Evolutionary conservation across 2,329 filamentous ascomycete genomes (phyloP), one percentile per base, ranked within the genome.

Genomic region (Pyricularia grisea): DNA sequence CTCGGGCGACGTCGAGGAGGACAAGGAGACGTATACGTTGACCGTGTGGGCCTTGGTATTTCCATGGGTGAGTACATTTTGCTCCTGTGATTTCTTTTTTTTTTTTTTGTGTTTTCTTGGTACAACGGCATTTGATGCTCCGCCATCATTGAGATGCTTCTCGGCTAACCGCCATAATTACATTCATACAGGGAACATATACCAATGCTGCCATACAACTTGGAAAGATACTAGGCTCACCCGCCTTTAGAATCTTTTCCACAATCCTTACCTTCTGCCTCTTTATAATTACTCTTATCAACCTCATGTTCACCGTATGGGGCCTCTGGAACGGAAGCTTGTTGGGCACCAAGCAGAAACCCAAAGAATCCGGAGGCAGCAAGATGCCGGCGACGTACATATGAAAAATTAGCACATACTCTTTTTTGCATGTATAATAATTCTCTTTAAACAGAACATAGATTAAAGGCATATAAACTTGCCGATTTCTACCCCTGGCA

Each of bases 161-260:
- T 17, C 17, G 31, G 42, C 14, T 9, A 3, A 27, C 23, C 33
- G 6, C 33, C 33, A 36, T 14, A 25, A 6, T 14, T 65, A 14
- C 27, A 25, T 60, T 58, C 31, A 60, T 42, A 33, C 58, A 80
- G 78, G 79, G 79, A 2, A 77, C 79, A 0, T 81, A 80, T 69
- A 78, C 78, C 3, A 80, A 79, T 58, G 75, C 76, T 1, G 78
- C 78, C 1, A 73, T 79, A 12, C 71, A 79, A 66, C 73, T 82
- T 6, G 78, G 78, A 7, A 77, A 73, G 63, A 71, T 78, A 27
- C 76, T 82, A 73, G 75, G 79, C 28, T 80, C 78, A 1, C 71
- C 76, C 0, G 77, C 78, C 4, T 81, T 81, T 67, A 70, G 73
- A 17, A 76, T 81, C 2, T 78, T 79, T 73, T 79, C 79, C 1